Evolutionary conservation across 768 basidiomycete species (phyloP).

Genomic region (Epithele typhae): DNA sequence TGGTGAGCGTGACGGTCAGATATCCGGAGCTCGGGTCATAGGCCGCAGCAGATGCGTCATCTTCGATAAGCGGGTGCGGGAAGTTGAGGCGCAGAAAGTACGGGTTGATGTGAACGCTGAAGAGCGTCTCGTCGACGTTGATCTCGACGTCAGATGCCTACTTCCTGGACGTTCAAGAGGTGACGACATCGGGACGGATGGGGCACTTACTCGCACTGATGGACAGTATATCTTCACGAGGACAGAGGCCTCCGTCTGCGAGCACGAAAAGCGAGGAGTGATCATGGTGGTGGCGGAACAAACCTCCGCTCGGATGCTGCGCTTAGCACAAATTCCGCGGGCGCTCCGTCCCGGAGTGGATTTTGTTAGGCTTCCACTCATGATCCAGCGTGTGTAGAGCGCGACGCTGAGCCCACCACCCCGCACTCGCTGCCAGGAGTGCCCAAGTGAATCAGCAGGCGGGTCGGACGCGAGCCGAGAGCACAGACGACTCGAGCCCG

Average conservation of each 20-base stretch:
- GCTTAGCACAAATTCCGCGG: neutral
- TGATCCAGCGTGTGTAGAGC: too few relatives aligned
- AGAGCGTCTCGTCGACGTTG: slow-evolving; percentile 62
- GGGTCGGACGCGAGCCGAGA: too few relatives aligned
- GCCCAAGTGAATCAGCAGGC: too few relatives aligned
- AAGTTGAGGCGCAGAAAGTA: slow-evolving; percentile 83
- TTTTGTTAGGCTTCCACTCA: too few relatives aligned
- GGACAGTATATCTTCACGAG: slow-evolving; percentile 32
- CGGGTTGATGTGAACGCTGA: slow-evolving; percentile 76
- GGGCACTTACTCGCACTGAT: slow-evolving; percentile 34
- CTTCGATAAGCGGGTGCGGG: slow-evolving; percentile 60
- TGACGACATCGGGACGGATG: too few relatives aligned
- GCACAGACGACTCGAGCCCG: too few relatives aligned
- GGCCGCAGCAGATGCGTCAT: slow-evolving; percentile 58
- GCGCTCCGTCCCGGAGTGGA: neutral
- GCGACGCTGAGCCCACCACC: too few relatives aligned
- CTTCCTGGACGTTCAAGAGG: slow-evolving; percentile 11
- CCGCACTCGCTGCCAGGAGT: too few relatives aligned
- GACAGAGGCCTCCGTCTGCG: slow-evolving; percentile 29
- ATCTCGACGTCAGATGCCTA: slow-evolving; percentile 85
- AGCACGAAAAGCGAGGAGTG: slow-evolving; percentile 36
- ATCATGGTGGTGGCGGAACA: too few relatives aligned
- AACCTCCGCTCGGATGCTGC: too few relatives aligned
- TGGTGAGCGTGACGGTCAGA: slow-evolving; percentile 68
- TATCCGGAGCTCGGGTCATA: slow-evolving; percentile 81